A percentile compares a stretch with the other conserved stretches of the same genome.
Evolutionary conservation across 306 rosid species (phyloP).

Genomic region (Prinsepia uniflora): DNA sequence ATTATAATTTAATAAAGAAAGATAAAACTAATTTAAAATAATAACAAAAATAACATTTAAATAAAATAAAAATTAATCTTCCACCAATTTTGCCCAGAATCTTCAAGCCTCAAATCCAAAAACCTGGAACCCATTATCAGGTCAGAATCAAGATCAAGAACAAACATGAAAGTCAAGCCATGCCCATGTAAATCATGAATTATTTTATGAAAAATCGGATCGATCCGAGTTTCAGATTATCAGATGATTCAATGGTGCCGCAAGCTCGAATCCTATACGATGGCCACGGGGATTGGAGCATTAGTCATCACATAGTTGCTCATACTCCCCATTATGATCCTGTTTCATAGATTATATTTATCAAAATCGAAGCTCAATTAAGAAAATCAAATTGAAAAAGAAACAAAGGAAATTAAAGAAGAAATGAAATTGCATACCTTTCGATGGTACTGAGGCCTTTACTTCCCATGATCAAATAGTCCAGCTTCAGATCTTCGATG

Average conservation of each 20-base stretch:
- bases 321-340: conserved; percentile 84
- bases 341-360: conserved; percentile 26
- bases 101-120: too few species aligned
- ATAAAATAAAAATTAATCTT: too few species aligned
- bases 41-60: too few species aligned
- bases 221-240: background rate
- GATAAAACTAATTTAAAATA: too few species aligned
- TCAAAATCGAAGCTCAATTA: background rate
- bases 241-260: conserved; percentile 6
- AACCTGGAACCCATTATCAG: too few species aligned
- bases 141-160: conserved; percentile 1
- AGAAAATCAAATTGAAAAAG: background rate
- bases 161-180: background rate
- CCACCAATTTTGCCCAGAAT: too few species aligned
- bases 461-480: conserved; percentile 83
- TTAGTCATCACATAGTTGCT: conserved; percentile 66
- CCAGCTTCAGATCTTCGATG: conserved; percentile 71
- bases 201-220: background rate
- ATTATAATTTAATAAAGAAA: too few species aligned
- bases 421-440: conserved; percentile 40
- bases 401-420: background rate
- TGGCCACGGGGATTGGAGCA: conserved; percentile 75
- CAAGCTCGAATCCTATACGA: conserved; percentile 56
- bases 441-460: conserved; percentile 67
- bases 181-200: background rate